A percentile compares a stretch with the other conserved stretches of the same genome.
Evolutionary conservation across 2,329 filamentous ascomycete species (phyloP).

Genomic region (Aspergillus jensenii): DNA sequence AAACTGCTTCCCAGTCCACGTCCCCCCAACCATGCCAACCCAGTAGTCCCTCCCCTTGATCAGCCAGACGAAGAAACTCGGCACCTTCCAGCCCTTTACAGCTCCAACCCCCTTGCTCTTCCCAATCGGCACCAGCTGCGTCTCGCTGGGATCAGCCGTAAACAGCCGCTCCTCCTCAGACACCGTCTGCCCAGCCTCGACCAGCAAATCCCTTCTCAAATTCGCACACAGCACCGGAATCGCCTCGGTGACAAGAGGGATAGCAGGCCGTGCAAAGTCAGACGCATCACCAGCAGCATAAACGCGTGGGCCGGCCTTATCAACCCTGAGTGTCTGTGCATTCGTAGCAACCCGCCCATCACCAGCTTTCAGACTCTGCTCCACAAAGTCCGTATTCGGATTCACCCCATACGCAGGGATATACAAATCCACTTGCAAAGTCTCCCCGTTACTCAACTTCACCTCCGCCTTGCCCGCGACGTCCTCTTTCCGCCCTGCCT

Average conservation of each 20-base stretch:
- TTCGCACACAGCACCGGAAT: constrained; percentile 50
- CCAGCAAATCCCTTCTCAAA: constrained; percentile 48
- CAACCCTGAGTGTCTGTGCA: constrained; percentile 38
- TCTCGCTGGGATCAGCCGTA: constrained; percentile 46
- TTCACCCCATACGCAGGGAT: constrained; percentile 47
- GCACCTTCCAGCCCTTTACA: constrained; percentile 44
- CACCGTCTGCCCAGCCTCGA: constrained; percentile 30
- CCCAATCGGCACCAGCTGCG: constrained; percentile 51
- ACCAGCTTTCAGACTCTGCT: constrained; percentile 25
- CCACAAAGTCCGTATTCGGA: constrained; percentile 45
- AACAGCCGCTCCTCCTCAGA: constrained; percentile 33
- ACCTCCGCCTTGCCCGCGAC: constrained; percentile 33
- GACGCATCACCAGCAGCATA: constrained; percentile 52
- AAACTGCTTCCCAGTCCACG: constrained; percentile 57
- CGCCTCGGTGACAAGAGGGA: constrained; percentile 44
- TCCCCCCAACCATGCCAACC: constrained; percentile 48
- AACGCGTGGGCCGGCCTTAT: constrained; percentile 37
- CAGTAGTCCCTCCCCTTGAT: constrained; percentile 55
- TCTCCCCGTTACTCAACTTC: constrained; percentile 41
- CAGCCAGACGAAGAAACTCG: constrained; percentile 49
- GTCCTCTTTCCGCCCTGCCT: constrained; percentile 26
- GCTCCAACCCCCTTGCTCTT: constrained; percentile 47
- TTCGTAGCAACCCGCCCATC: constrained; percentile 45
- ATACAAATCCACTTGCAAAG: constrained; percentile 48
- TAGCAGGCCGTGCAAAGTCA: constrained; percentile 40